These are phyloP conservation scores for Leptographium procerum DNA, from an alignment of 2,329 filamentous ascomycete species.

Conservation along the genomic window DNA sequence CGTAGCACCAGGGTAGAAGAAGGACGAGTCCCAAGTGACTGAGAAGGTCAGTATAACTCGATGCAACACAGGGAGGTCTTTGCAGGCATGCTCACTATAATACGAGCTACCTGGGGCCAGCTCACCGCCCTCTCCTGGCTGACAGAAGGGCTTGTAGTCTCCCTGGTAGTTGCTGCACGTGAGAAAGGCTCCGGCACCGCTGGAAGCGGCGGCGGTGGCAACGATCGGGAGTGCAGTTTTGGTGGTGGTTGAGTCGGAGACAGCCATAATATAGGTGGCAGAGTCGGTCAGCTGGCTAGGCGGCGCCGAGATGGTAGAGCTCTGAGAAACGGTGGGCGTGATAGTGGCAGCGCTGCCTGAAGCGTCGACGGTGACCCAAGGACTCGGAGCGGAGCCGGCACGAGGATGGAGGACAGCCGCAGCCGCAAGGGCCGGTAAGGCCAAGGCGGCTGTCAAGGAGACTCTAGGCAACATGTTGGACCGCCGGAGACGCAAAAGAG, in stretches of 20 bases:
- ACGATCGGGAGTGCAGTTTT: conserved; percentile 21
- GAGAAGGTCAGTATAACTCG: not conserved
- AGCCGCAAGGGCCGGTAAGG: not conserved
- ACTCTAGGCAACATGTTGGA: not conserved
- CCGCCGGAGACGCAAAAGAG: not conserved
- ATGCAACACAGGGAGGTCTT: not conserved
- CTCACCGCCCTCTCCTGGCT: conserved; percentile 18
- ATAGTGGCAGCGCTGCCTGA: conserved; percentile 18
- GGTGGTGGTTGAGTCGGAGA: conserved; percentile 15
- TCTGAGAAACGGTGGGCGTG: conserved; percentile 16
- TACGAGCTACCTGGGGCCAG: conserved; percentile 21
- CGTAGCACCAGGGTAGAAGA: conserved; percentile 14
- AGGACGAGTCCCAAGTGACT: conserved; percentile 23
- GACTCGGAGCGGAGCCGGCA: conserved; percentile 10
- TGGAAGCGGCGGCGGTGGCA: conserved; percentile 17
- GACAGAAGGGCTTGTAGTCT: conserved; percentile 21
- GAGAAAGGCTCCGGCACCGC: conserved; percentile 18
- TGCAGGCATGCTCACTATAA: conserved; percentile 17
- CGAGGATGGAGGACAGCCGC: not conserved
- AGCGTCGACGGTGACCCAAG: conserved; percentile 23
- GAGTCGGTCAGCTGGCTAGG: conserved; percentile 19
- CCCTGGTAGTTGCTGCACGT: conserved; percentile 18
- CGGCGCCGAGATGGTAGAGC: conserved; percentile 18
- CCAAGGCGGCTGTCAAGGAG: not conserved
- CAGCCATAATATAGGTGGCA: conserved; percentile 18